Conservation (phyloP, 805 yeast genomes). For the Myxozyma sirexii region DNA sequence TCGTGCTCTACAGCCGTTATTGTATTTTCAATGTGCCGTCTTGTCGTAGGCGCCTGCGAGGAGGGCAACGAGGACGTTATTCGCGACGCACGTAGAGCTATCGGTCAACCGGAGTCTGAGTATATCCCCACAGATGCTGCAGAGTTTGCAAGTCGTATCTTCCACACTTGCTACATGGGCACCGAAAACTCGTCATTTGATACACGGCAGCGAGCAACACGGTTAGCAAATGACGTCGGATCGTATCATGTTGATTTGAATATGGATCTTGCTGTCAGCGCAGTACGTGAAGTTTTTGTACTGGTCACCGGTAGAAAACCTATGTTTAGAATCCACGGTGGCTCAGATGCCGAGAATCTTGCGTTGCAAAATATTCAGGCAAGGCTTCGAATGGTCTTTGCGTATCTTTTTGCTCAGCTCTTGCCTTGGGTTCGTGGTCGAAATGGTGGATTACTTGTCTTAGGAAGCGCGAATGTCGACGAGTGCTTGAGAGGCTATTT, state of each 20-base stretch:
- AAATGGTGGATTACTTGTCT: constrained; percentile 76
- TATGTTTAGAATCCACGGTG: constrained; percentile 89
- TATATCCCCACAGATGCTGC: constrained; percentile 76
- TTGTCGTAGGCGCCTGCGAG: constrained; percentile 70
- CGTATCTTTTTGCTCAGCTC: constrained; percentile 90
- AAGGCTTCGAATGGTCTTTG: constrained; percentile 88
- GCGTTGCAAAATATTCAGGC: constrained; percentile 98
- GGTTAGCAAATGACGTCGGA: constrained; percentile 73
- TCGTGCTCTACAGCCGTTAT: constrained; percentile 96
- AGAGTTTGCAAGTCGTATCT: constrained; percentile 73
- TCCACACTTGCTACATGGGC: constrained; percentile 95
- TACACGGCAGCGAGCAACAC: constrained; percentile 80
- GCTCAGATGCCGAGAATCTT: constrained; percentile 84
- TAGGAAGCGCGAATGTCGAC: constrained; percentile 97
- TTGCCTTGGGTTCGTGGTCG: constrained; percentile 91
- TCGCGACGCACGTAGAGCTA: constrained; percentile 68
- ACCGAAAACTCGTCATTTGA: constrained; percentile 88
- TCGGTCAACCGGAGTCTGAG: constrained; percentile 52
- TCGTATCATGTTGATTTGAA: constrained; percentile 89
- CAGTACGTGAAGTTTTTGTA: constrained; percentile 76
- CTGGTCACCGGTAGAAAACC: constrained; percentile 91
- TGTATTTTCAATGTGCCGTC: constrained; percentile 89
- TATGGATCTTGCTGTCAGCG: constrained; percentile 80
- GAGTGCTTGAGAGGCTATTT: constrained; percentile 94
- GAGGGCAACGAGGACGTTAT: constrained; percentile 70